phyloP scores from a whole-genome alignment of 345 rosid species.

The Corchorus capsularis region DNA sequence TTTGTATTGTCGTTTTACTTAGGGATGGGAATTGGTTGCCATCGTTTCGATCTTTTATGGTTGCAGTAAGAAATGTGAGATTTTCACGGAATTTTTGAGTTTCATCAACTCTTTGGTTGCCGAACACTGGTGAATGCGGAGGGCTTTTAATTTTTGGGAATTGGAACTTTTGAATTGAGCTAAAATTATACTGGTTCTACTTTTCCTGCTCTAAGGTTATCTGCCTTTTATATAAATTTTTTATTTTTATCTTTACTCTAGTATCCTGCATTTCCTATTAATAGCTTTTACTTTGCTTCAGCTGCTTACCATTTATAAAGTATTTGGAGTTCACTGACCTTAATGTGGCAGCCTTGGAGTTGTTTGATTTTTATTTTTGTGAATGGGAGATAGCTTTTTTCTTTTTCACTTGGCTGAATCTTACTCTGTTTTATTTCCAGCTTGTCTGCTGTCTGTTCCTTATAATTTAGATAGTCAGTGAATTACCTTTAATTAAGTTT shows the following conservation, averaged over 20 bases:
- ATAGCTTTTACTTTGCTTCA: neutral
- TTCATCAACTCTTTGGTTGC: constrained; percentile 11
- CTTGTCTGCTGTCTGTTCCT: neutral
- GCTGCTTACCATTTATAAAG: neutral
- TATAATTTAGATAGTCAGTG: neutral
- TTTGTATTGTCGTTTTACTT: constrained; percentile 18
- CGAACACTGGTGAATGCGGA: neutral
- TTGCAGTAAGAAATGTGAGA: constrained; percentile 23
- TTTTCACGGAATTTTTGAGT: constrained; percentile 16
- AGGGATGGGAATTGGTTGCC: constrained; percentile 8
- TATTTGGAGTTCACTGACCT: constrained; percentile 9
- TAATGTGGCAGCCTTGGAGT: neutral
- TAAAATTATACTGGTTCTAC: neutral
- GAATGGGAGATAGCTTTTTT: neutral
- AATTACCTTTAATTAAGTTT: neutral
- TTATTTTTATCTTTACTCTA: neutral
- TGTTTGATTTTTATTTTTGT: neutral
- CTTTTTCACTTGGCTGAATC: neutral
- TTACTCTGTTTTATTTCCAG: neutral
- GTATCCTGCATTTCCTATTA: neutral
- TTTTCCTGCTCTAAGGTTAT: neutral
- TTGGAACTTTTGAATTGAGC: neutral
- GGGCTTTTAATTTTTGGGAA: neutral
- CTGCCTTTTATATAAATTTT: neutral
- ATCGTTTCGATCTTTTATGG: constrained; percentile 35